Base-by-base conservation (phyloP, 2,329 filamentous ascomycete genomes). In the Cercospora beticola region DNA sequence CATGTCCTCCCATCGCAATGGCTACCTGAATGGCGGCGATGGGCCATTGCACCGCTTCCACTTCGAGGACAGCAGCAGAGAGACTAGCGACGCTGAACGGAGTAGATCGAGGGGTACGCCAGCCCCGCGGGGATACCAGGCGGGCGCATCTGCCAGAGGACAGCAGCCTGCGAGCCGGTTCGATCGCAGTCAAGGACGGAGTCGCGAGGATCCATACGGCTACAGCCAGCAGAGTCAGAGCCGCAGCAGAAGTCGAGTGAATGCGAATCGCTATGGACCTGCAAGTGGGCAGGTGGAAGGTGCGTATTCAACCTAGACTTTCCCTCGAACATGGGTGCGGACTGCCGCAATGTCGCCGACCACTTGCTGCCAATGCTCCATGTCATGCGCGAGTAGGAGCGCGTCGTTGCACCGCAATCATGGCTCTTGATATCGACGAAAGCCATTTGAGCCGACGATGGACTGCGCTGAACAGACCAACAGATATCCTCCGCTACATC, bases 401-500 rank as follows among this genome's bases (percentile, higher is more conserved):
- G 31, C 21, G 59, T 49, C 36, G 36, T 62, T 62, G 18, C 12
- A 28, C 31, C n/a, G 59, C 59, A 43, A 36, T 40, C 52, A 64
- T 64, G 62, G 36, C 36, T 43, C 36, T 43, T 43, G 62, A 31
- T 5, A 23, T 62, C 46, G 62, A 23, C 18, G 28, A 16, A 10
- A 36, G 8, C 5, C 26, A 57, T 26, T 23, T 30, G 31, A n/a
- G 56, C 49, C 52, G 31, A 33, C 49, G 62, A 57, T 58, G 62
- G 62, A 64, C 28, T 40, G 56, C 70, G 31, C 62, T 64, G 52
- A 64, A 52, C 33, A 57, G 23, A 26, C 49, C 52, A 2, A 58
- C 62, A 84, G 86, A 87, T 70, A 84, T 97, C 2, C 84, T 98
- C 60, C 89, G 92, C 73, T 89, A 92, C 73, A 97, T 99, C 76